phyloP scores from a whole-genome alignment of 2,329 filamentous ascomycete genomes.

The Hypoxylon sp. region DNA sequence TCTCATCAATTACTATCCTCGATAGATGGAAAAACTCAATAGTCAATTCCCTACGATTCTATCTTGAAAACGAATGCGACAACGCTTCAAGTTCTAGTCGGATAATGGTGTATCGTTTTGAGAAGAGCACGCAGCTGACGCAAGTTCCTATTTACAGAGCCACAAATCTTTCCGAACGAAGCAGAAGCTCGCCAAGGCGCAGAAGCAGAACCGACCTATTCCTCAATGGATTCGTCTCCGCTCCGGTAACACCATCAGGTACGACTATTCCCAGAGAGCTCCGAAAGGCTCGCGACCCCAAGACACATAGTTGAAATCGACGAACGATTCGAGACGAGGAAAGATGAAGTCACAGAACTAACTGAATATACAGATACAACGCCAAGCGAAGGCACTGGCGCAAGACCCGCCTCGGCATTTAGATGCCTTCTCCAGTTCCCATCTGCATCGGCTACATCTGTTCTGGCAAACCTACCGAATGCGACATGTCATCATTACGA shows the following conservation, averaged over 20 bases:
- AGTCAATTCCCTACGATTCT: neutral
- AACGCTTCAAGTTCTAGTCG: neutral
- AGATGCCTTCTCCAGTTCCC: constrained; percentile 69
- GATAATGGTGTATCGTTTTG: neutral
- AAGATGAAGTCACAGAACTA: constrained; percentile 28
- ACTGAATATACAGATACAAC: constrained; percentile 84
- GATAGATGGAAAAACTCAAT: neutral
- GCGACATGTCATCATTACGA: constrained; percentile 37
- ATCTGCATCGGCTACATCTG: constrained; percentile 46
- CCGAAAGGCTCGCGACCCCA: constrained; percentile 24
- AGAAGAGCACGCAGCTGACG: constrained; percentile 25
- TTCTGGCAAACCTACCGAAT: constrained; percentile 39
- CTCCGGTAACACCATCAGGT: constrained; percentile 99
- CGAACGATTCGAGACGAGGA: constrained; percentile 4
- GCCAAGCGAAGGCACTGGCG: constrained; percentile 99
- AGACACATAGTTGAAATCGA: constrained; percentile 9
- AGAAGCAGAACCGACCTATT: constrained; percentile 99
- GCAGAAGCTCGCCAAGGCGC: constrained; percentile 99
- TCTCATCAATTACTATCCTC: neutral
- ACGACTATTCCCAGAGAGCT: constrained; percentile 60
- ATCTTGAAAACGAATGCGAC: constrained; percentile 7
- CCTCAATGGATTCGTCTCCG: constrained; percentile 99
- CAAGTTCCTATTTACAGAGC: constrained; percentile 71
- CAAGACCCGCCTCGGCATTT: constrained; percentile 99
- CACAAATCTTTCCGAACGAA: constrained; percentile 99